phyloP scores from a whole-genome alignment of 2,329 filamentous ascomycete species.

The Ascochyta viciae-villosae region DNA sequence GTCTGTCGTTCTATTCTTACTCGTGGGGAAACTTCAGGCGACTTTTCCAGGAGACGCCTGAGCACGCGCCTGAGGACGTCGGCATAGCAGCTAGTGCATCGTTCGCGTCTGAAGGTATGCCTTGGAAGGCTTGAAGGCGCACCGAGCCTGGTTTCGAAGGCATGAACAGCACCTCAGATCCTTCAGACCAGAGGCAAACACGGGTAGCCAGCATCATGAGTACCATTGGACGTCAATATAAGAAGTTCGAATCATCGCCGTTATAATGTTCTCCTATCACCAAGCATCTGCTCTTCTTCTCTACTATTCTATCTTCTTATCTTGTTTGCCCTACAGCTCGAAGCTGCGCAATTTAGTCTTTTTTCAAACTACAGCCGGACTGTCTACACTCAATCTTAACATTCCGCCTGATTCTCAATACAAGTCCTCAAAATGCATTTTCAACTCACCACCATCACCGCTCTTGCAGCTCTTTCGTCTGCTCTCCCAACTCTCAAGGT shows the following conservation, averaged over 20 bases:
- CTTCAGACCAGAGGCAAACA: neutral
- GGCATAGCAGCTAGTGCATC: slow-evolving; percentile 21
- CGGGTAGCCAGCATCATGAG: neutral
- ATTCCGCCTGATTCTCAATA: slow-evolving; percentile 2
- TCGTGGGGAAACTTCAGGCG: slow-evolving; percentile 21
- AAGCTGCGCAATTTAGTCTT: slow-evolving; percentile 32
- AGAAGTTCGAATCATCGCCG: slow-evolving; percentile 4
- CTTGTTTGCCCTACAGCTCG: slow-evolving; percentile 33
- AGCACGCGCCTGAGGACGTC: slow-evolving; percentile 11
- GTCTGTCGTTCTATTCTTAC: slow-evolving; percentile 10
- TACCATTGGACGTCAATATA: slow-evolving; percentile 3
- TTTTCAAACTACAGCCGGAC: slow-evolving; percentile 33
- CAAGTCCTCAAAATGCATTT: slow-evolving; percentile 39
- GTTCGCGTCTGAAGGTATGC: slow-evolving; percentile 15
- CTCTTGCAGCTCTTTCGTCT: slow-evolving; percentile 35
- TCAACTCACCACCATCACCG: slow-evolving; percentile 33
- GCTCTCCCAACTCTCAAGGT: slow-evolving; percentile 34
- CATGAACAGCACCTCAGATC: neutral
- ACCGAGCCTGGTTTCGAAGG: slow-evolving; percentile 9
- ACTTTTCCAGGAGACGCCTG: neutral
- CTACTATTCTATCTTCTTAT: slow-evolving; percentile 9
- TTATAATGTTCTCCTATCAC: slow-evolving; percentile 25
- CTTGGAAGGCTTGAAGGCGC: slow-evolving; percentile 7
- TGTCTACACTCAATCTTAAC: slow-evolving; percentile 23
- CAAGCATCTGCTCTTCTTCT: slow-evolving; percentile 18